Evolutionary conservation across 495 filamentous ascomycete genomes (phyloP).

Genomic region (Tuber microsphaerosporum): DNA sequence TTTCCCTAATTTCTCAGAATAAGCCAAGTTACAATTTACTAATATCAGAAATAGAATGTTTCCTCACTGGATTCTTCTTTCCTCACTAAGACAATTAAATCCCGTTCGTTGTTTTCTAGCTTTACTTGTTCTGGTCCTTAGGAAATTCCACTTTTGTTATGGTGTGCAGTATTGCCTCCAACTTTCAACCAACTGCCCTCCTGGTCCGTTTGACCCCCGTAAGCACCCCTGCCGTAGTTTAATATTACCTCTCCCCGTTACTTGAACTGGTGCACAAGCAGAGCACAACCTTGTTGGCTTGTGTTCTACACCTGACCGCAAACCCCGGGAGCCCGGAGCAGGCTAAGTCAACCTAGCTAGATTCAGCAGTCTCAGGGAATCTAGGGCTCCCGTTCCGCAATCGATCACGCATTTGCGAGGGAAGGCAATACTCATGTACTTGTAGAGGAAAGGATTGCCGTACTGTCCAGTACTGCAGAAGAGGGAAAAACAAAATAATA

Average conservation of each 20-base stretch:
- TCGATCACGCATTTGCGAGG: background rate
- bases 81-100: too few relatives aligned
- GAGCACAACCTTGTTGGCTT: background rate
- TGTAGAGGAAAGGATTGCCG: background rate
- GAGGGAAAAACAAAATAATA: background rate
- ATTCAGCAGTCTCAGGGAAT: background rate
- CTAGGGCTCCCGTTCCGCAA: background rate
- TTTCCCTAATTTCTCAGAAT: too few relatives aligned
- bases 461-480: background rate
- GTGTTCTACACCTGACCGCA: background rate
- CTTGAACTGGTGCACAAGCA: background rate
- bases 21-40: too few relatives aligned
- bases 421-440: background rate
- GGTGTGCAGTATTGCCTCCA: too few relatives aligned
- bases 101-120: too few relatives aligned
- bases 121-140: too few relatives aligned
- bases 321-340: background rate
- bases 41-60: too few relatives aligned
- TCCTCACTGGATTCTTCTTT: too few relatives aligned
- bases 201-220: too few relatives aligned
- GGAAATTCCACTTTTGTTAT: too few relatives aligned
- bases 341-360: background rate
- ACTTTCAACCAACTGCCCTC: too few relatives aligned
- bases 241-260: background rate
- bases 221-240: background rate